Percentiles rank a stretch among this genome's conserved stretches.
These are phyloP conservation scores for Ophiostoma sp. DNA, from an alignment of 2,329 filamentous ascomycete genomes.

Conservation along the genomic window DNA sequence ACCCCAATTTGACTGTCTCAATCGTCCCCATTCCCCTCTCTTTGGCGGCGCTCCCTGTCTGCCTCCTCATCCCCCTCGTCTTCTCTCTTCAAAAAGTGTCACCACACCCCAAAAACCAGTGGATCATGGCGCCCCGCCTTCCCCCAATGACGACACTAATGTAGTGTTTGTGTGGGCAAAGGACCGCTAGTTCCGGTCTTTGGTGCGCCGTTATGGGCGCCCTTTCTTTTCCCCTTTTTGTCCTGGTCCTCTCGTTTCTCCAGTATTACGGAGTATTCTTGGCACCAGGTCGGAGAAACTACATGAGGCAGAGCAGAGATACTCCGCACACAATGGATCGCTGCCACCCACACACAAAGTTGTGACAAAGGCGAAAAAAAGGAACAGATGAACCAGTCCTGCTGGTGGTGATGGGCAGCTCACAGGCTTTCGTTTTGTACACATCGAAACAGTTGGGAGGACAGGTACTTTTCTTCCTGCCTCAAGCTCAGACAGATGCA, in stretches of 20 bases:
- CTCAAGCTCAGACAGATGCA: neutral
- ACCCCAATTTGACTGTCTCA: neutral
- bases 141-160: constrained; percentile 12
- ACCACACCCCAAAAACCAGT: constrained; percentile 16
- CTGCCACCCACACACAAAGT: neutral
- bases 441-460: neutral
- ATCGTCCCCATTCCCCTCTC: neutral
- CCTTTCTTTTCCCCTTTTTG: neutral
- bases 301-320: neutral
- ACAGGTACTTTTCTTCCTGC: neutral
- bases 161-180: neutral
- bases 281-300: constrained; percentile 10
- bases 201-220: neutral
- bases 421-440: neutral
- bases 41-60: neutral
- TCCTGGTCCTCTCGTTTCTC: neutral
- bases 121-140: neutral
- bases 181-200: constrained; percentile 5
- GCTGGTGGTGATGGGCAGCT: neutral
- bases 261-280: constrained; percentile 7
- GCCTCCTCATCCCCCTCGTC: neutral
- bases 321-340: neutral
- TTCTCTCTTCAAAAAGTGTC: constrained; percentile 6
- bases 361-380: neutral
- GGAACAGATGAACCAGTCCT: neutral